Percentiles rank a stretch among this genome's conserved stretches.
phyloP scores from a whole-genome alignment of 2,329 filamentous ascomycete species.

The Xenoacremonium recifei region DNA sequence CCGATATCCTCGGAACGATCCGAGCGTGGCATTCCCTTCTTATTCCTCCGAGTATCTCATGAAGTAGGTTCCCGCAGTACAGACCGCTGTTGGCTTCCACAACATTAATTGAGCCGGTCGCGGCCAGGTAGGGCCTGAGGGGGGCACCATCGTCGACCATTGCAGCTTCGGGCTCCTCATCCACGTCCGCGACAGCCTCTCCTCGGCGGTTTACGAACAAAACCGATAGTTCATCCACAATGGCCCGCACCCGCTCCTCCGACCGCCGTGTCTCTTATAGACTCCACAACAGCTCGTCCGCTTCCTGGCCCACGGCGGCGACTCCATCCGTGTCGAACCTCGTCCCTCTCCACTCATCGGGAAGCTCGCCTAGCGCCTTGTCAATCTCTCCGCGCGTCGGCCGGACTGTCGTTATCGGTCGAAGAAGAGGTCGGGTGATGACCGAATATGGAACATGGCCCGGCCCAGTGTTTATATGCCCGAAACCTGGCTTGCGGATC shows the following conservation, averaged over 20 bases:
- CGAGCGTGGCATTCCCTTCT: too few species aligned
- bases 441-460: too few species aligned
- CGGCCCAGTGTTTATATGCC: too few species aligned
- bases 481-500: too few species aligned
- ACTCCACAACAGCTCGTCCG: background rate
- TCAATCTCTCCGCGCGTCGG: too few species aligned
- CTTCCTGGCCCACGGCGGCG: constrained; percentile 2
- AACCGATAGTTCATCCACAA: constrained; percentile 14
- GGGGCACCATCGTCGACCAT: background rate
- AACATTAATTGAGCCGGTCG: constrained; percentile 13
- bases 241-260: background rate
- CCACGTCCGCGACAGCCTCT: background rate
- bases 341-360: too few species aligned
- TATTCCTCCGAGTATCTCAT: too few species aligned
- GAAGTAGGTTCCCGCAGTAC: constrained; percentile 10
- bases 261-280: background rate
- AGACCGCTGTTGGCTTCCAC: constrained; percentile 17
- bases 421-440: too few species aligned
- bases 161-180: background rate
- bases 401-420: too few species aligned
- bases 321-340: too few species aligned
- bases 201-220: constrained; percentile 4
- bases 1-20: too few species aligned
- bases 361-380: too few species aligned
- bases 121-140: constrained; percentile 10